phyloP scores from a whole-genome alignment of 345 rosid species.

The Gossypium stocksii region DNA sequence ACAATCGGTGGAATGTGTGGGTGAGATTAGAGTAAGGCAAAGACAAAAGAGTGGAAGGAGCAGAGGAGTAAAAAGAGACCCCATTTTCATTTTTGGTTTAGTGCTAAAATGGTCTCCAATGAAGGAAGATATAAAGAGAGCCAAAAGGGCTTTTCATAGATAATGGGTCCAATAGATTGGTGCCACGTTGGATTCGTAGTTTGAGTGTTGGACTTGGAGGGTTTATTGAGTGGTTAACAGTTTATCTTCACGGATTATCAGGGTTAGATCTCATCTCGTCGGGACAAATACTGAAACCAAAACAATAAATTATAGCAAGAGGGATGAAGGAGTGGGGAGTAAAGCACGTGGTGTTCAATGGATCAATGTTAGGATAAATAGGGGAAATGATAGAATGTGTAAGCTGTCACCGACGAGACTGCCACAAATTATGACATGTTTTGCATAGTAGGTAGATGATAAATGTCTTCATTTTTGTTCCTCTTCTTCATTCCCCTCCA shows the following conservation, averaged over 20 bases:
- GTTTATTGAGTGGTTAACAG: not conserved
- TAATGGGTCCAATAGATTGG: too few species aligned
- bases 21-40: slow-evolving; percentile 32
- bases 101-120: not conserved
- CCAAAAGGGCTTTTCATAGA: not conserved
- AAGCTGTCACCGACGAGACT: not conserved
- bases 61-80: slow-evolving; percentile 15
- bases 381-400: not conserved
- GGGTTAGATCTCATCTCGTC: not conserved
- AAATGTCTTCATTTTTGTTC: too few species aligned
- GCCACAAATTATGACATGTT: not conserved
- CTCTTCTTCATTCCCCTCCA: not conserved
- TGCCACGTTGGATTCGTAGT: not conserved
- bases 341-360: not conserved
- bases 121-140: not conserved
- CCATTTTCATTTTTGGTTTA: not conserved
- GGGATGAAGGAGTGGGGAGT: too few species aligned
- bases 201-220: not conserved
- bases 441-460: too few species aligned
- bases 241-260: not conserved
- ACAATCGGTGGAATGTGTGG: slow-evolving; percentile 47
- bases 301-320: not conserved
- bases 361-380: too few species aligned
- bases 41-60: slow-evolving; percentile 18
- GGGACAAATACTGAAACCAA: not conserved